Conservation (phyloP, 768 basidiomycete genomes). For the Pulveroboletus sp. region DNA sequence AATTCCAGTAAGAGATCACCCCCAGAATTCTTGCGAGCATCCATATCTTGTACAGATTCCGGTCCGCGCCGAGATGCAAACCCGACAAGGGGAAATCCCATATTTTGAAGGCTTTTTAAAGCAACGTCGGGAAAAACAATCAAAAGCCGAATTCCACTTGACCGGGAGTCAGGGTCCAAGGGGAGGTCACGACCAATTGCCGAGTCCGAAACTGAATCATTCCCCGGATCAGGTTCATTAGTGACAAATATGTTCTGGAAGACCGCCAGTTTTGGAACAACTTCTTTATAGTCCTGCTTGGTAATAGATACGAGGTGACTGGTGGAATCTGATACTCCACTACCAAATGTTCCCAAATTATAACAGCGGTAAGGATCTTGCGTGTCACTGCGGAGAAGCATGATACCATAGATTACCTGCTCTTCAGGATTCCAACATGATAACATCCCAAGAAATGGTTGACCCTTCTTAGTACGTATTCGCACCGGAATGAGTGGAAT, state of each 20-base stretch:
- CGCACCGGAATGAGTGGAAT: neutral
- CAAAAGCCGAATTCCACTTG: neutral
- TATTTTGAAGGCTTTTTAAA: neutral
- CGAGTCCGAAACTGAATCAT: neutral
- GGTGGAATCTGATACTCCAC: neutral
- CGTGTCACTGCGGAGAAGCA: neutral
- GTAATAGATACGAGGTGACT: neutral
- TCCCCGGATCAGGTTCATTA: neutral
- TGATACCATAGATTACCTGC: neutral
- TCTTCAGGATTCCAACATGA: neutral
- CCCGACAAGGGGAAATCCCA: neutral
- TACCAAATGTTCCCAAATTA: neutral
- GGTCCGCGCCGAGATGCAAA: neutral
- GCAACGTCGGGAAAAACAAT: neutral
- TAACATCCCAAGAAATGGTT: neutral
- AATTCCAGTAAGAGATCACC: neutral
- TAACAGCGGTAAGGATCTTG: neutral
- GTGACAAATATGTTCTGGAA: neutral
- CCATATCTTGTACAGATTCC: neutral
- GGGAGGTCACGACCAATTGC: neutral
- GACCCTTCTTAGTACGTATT: neutral
- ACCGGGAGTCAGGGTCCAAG: neutral
- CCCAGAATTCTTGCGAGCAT: neutral
- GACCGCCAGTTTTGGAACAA: neutral
- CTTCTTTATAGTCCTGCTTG: neutral